Percentiles rank a stretch among this genome's conserved stretches.
Conservation (phyloP, 768 basidiomycete genomes). For the Serendipita sp. region DNA sequence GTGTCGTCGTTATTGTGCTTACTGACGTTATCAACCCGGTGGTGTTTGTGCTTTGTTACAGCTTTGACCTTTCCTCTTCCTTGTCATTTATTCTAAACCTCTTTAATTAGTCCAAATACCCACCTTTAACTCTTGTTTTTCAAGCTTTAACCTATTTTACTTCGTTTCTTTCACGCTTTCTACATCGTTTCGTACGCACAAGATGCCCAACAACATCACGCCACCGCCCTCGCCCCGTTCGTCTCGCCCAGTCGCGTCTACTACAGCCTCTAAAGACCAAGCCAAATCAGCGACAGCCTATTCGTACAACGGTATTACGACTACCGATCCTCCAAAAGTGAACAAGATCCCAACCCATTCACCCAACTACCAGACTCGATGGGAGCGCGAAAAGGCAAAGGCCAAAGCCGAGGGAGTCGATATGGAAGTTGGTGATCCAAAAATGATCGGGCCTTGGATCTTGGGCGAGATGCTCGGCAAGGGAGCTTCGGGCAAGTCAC, state of each 20-base stretch:
- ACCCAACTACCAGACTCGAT: conserved; percentile 36
- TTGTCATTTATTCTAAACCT: not conserved
- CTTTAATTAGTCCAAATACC: not conserved
- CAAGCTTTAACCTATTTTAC: not conserved
- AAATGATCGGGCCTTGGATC: conserved; percentile 79
- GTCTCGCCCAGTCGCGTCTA: not conserved
- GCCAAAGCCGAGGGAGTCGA: conserved; percentile 58
- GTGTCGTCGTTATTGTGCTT: too few species aligned
- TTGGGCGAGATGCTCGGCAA: conserved; percentile 89
- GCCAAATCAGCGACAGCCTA: too few species aligned
- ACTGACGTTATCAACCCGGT: too few species aligned
- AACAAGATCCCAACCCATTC: not conserved
- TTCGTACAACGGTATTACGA: not conserved
- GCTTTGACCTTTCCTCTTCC: too few species aligned
- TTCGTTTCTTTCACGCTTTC: not conserved
- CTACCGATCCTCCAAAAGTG: not conserved
- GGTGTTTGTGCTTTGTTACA: too few species aligned
- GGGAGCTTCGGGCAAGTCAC: conserved; percentile 56
- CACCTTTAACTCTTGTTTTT: not conserved
- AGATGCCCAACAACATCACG: not conserved
- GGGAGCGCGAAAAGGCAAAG: conserved; percentile 77
- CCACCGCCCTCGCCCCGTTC: not conserved
- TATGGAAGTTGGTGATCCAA: conserved; percentile 73
- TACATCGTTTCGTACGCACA: not conserved
- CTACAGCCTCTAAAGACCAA: not conserved